A percentile compares a stretch with the other conserved stretches of the same genome.
phyloP scores from a whole-genome alignment of 176 grass and related monocot species.

The Tillandsia leiboldiana region DNA sequence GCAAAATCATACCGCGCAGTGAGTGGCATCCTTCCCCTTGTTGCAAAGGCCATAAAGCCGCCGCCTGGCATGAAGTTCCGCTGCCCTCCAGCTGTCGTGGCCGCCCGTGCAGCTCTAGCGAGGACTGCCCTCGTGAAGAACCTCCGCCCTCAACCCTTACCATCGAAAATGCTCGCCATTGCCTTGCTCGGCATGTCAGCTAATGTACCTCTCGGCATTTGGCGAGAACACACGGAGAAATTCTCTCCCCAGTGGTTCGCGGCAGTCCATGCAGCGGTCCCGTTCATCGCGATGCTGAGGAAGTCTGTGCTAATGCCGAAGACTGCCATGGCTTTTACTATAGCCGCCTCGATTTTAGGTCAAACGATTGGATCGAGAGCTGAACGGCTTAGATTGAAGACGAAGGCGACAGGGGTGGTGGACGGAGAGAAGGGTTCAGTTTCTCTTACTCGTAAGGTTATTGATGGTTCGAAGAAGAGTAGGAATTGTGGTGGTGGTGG shows the following conservation, averaged over 20 bases:
- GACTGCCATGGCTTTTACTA: conserved; percentile 65
- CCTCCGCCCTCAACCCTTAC: conserved; percentile 59
- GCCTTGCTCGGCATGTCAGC: conserved; percentile 64
- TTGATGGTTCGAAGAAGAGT: conserved; percentile 27
- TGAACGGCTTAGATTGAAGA: conserved; percentile 66
- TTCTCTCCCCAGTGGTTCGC: conserved; percentile 66
- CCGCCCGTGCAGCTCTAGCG: conserved; percentile 55
- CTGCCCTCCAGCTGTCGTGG: conserved; percentile 58
- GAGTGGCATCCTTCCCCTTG: conserved; percentile 48
- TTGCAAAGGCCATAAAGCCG: conserved; percentile 57
- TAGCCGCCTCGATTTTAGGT: conserved; percentile 66
- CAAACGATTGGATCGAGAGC: conserved; percentile 83
- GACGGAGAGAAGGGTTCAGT: conserved; percentile 8
- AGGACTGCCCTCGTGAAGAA: conserved; percentile 53
- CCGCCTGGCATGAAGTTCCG: conserved; percentile 53
- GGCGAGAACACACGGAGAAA: conserved; percentile 73
- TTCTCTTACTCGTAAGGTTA: background rate
- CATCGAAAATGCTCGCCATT: conserved; percentile 60
- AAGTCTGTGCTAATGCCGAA: conserved; percentile 86
- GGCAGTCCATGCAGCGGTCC: conserved; percentile 63
- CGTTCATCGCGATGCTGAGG: conserved; percentile 80
- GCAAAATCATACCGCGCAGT: conserved; percentile 61
- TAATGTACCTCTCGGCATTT: conserved; percentile 78
- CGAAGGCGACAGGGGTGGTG: conserved; percentile 13
- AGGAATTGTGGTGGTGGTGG: conserved; percentile 18